Percentiles rank a stretch among this genome's conserved stretches.
Conservation (phyloP, 2,329 filamentous ascomycete species). For the Pezicula radicicola region DNA sequence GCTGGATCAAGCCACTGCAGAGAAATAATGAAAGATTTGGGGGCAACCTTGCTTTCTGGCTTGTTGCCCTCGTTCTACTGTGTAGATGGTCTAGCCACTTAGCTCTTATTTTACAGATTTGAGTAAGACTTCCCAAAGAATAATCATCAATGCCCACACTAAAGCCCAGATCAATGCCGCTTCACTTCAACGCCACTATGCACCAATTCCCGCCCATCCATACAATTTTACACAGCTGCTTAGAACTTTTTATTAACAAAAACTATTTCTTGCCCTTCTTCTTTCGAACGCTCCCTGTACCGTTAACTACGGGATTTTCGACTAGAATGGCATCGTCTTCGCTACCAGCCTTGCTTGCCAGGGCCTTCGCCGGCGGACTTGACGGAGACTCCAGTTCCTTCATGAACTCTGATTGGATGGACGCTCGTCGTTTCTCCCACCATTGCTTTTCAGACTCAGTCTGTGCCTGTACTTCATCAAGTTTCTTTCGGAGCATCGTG, state of each 20-base stretch:
- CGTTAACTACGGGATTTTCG: slow-evolving; percentile 39
- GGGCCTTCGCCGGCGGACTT: slow-evolving; percentile 36
- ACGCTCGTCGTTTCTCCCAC: slow-evolving; percentile 83
- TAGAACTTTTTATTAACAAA: background rate
- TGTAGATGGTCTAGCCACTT: no score
- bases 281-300: slow-evolving; percentile 45
- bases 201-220: background rate
- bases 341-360: slow-evolving; percentile 42
- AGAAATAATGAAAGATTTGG: no score
- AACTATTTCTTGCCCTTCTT: slow-evolving; percentile 64
- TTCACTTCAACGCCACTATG: slow-evolving; percentile 9
- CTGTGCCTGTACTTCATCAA: slow-evolving; percentile 73
- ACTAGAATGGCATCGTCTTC: slow-evolving; percentile 79
- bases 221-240: slow-evolving; percentile 7
- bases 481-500: slow-evolving; percentile 67
- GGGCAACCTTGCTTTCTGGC: no score
- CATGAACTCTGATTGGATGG: slow-evolving; percentile 75
- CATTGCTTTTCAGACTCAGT: slow-evolving; percentile 75
- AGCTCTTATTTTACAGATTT: background rate
- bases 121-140: background rate
- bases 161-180: background rate
- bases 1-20: no score
- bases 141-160: background rate
- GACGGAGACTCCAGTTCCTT: slow-evolving; percentile 73
- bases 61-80: background rate